Conservation (phyloP, 306 rosid species). For the Sicyos baderoa region DNA sequence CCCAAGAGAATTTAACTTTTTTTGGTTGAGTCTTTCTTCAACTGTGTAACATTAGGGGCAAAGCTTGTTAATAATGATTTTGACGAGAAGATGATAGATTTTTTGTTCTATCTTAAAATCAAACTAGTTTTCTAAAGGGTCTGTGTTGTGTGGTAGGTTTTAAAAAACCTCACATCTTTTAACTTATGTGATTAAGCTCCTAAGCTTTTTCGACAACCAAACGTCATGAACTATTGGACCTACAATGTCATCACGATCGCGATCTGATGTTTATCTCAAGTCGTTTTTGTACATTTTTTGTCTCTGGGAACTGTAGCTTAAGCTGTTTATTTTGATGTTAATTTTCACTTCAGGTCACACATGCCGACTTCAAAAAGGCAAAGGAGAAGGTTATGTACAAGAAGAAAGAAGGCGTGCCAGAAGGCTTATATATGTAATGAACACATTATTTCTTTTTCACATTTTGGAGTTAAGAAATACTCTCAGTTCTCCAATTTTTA, state of each 20-base stretch:
- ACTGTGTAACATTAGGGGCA: too few relatives aligned
- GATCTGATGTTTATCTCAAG: neutral
- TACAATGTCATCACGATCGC: neutral
- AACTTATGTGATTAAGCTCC: neutral
- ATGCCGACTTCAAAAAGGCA: conserved; percentile 85
- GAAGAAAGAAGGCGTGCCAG: conserved; percentile 99
- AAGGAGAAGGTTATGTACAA: conserved; percentile 98
- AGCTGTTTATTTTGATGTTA: neutral
- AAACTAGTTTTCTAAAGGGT: too few relatives aligned
- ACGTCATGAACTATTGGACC: neutral
- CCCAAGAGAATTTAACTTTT: too few relatives aligned
- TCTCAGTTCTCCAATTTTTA: neutral
- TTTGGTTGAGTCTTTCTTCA: too few relatives aligned
- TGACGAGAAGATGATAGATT: too few relatives aligned
- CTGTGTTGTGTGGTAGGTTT: neutral
- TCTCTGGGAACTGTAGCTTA: neutral
- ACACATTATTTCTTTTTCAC: neutral
- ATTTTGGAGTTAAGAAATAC: neutral
- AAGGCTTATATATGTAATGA: conserved; percentile 88
- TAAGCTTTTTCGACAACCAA: neutral
- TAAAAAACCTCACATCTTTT: neutral
- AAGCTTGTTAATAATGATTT: too few relatives aligned
- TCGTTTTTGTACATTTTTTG: neutral
- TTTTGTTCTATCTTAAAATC: too few relatives aligned
- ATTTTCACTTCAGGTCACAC: conserved; percentile 64